Evolutionary conservation across 1,139 yeast species (phyloP), one percentile per base, ranked within the genome.

Genomic region (Debaryomyces singareniensis): DNA sequence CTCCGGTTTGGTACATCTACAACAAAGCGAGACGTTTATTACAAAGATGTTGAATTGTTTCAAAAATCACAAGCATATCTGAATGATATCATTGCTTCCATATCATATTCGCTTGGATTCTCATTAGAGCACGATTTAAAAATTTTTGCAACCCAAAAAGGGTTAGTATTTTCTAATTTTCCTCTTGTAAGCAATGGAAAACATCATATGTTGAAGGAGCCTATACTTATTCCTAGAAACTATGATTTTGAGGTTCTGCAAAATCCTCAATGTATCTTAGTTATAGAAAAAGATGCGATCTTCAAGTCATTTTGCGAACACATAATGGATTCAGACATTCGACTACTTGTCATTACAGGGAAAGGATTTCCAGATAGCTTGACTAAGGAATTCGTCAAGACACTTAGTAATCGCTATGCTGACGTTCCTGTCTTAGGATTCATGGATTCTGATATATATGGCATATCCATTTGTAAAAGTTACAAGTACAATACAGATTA

Each of bases 271-370:
- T 38, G 39, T 21, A 56, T 81, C 0, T 45, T 80, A 2, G 60
- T 83, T 0, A 55, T 83, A 11, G 94, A 83, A 49, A 83, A 83
- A 43, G 93, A 81, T 35, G 77, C 75, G 1, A 53, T 68, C 0
- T 63, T 64, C 45, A 56, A 53, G 29, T 50, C 61, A 1, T 45
- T 69, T 28, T 56, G 57, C 31, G 38, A 41, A 24, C 50, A 29
- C 40, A 45, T 44, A 13, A 35, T 29, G 3, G 23, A 25, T 3
- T 39, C 21, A 16, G 20, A 20, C 12, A 41, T 67, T 9, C 20
- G 32, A 15, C 35, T 52, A 14, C 40, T 75, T 4, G 41, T 75
- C 1, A 45, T 78, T 1, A 75, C 80, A 0, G 89, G 85, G 0
- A 77, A 76, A 48, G 93, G 93, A 4, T 80, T 62, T 39, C 89